Conservation (phyloP, 1,284 basidiomycete species). For the Ganoderma multipileum region DNA sequence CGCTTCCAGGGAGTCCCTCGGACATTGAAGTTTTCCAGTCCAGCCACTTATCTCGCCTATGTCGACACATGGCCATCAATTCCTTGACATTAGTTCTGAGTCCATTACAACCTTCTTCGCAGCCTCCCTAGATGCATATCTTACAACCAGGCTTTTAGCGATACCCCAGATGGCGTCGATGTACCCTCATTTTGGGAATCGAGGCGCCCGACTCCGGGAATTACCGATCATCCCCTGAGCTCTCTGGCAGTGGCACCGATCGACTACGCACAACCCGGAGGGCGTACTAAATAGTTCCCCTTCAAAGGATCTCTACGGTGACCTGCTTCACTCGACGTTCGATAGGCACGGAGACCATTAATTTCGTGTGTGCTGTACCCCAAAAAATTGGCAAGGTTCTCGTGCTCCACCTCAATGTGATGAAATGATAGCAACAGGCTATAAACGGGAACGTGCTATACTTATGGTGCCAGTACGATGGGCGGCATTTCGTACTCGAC, state of each 20-base stretch:
- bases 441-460: background rate
- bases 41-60: background rate
- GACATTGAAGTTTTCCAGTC: background rate
- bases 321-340: too few relatives aligned
- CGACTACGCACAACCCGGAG: too few relatives aligned
- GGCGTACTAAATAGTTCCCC: too few relatives aligned
- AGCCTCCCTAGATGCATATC: background rate
- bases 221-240: background rate
- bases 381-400: too few relatives aligned
- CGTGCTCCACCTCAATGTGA: too few relatives aligned
- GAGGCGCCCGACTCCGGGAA: background rate
- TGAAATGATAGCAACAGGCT: background rate
- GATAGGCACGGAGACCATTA: too few relatives aligned
- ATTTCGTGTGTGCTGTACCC: too few relatives aligned
- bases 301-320: too few relatives aligned
- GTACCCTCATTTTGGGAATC: background rate
- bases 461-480: background rate
- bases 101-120: background rate
- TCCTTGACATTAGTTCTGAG: background rate
- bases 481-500: too few relatives aligned
- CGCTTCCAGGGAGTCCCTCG: background rate
- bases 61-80: background rate
- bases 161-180: too few relatives aligned
- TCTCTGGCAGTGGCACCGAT: too few relatives aligned
- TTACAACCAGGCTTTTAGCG: background rate